These are phyloP conservation scores for Alternaria metachromatica DNA, from an alignment of 2,329 filamentous ascomycete species.

Conservation along the genomic window DNA sequence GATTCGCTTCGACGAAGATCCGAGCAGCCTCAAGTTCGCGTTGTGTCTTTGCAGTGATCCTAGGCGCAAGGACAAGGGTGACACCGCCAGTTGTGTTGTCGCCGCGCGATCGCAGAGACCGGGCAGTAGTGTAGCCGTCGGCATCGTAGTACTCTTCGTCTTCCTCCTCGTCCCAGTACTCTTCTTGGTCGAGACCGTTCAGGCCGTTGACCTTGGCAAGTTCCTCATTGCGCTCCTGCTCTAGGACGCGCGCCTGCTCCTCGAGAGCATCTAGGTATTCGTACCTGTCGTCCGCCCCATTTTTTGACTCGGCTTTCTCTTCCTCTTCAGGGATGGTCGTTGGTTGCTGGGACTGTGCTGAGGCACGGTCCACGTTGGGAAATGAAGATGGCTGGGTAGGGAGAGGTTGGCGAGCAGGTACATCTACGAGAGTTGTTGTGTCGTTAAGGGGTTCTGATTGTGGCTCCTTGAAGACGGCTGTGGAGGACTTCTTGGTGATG, in stretches of 20 bases:
- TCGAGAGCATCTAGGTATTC: constrained; percentile 49
- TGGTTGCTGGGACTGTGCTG: constrained; percentile 22
- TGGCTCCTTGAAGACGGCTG: constrained; percentile 62
- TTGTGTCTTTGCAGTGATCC: constrained; percentile 70
- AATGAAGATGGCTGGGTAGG: constrained; percentile 31
- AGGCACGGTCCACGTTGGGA: constrained; percentile 30
- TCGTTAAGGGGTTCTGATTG: constrained; percentile 27
- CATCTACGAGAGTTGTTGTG: constrained; percentile 16
- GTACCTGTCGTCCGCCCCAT: constrained; percentile 36
- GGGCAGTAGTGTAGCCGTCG: constrained; percentile 76
- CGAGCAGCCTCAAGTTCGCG: constrained; percentile 75
- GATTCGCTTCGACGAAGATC: constrained; percentile 69
- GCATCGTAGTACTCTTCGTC: constrained; percentile 77
- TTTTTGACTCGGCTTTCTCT: constrained; percentile 17
- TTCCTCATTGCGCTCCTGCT: constrained; percentile 47
- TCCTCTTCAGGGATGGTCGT: constrained; percentile 24
- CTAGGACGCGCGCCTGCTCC: constrained; percentile 43
- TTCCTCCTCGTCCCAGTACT: constrained; percentile 76
- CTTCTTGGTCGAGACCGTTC: constrained; percentile 62
- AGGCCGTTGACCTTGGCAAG: constrained; percentile 34
- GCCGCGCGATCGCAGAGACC: constrained; percentile 76
- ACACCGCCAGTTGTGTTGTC: constrained; percentile 74
- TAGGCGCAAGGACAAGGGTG: constrained; percentile 74
- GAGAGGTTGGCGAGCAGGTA: constrained; percentile 30
- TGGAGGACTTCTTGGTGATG: constrained; percentile 58